Evolutionary conservation across 2,329 filamentous ascomycete genomes (phyloP), one percentile per base, ranked within the genome.

Genomic region (Alternaria sp.): DNA sequence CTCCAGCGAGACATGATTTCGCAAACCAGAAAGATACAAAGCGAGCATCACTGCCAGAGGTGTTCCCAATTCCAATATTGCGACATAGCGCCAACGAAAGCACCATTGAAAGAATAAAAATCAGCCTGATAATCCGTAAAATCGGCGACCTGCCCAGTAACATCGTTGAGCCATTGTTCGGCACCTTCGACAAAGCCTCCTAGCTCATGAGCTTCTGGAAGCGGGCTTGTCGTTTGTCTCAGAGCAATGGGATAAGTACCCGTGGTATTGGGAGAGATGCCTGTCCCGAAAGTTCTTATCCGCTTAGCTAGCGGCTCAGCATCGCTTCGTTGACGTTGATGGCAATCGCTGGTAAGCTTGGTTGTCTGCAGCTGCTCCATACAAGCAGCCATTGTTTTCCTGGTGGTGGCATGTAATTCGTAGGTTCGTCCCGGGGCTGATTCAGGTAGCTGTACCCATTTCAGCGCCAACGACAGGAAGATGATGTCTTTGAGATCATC

Each of bases 401-500:
- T 61, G 14, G 65, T 55, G 2, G 46, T 59, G 18, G 65, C 14
- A 25, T 64, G 57, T 10, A 71, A 28, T 3, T 46, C 26, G 2
- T 65, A 47, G 0, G 44, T 12, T n/a, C 56, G 60, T 4, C 60
- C 54, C n/a, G 44, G 45, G 14, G 46, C 18, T 23, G 54, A 25
- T 3, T 56, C 55, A 3, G 60, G 11, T 4, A 60, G 28, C n/a
- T 69, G 71, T 9, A 68, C 66, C 3, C 67, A 69, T 26, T 61
- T 63, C 5, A 73, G 65, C 3, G 67, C 68, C 28, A 73, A 33
- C 4, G 68, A 58, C 1, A 73, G 61, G 23, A 73, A 67, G 1
- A 73, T 62, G 33, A 73, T 64, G 14, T 72, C 71, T 44, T 72
- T 73, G 10, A 72, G 20, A 37, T 72, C 71, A 50, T 68, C 67